Conservation (phyloP, 177 flowering plant genomes). For the Vitis hybrid region DNA sequence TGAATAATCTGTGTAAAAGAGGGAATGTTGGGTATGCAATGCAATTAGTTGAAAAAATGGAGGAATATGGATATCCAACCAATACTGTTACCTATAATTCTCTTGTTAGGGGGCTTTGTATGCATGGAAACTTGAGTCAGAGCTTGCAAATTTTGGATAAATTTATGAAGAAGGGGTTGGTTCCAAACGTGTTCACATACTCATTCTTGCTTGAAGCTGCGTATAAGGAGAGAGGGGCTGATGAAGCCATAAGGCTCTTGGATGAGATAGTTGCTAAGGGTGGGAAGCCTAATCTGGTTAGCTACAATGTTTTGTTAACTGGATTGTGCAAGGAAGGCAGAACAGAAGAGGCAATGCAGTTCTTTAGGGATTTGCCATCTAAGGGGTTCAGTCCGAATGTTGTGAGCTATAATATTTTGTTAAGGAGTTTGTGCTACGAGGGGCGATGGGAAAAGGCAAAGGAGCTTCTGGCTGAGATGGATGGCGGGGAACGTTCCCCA, state of each 20-base stretch:
- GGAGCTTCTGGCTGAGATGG: conserved; percentile 74
- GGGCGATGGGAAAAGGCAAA: conserved; percentile 84
- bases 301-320: conserved; percentile 79
- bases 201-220: conserved; percentile 82
- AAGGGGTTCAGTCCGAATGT: conserved; percentile 79
- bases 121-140: conserved; percentile 57
- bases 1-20: conserved; percentile 67
- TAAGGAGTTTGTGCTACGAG: conserved; percentile 61
- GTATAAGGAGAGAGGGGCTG: conserved; percentile 69
- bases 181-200: conserved; percentile 78
- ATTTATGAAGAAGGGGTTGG: conserved; percentile 62
- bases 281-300: conserved; percentile 77
- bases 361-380: conserved; percentile 59
- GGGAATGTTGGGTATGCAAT: conserved; percentile 82
- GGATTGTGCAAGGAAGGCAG: conserved; percentile 87
- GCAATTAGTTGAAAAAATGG: conserved; percentile 85
- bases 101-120: conserved; percentile 75
- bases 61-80: conserved; percentile 63
- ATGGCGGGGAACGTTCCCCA: conserved; percentile 55
- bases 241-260: conserved; percentile 72
- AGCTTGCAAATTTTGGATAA: conserved; percentile 66
- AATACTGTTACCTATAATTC: conserved; percentile 66
- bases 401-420: conserved; percentile 78
- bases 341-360: conserved; percentile 57
- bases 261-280: conserved; percentile 73